Evolutionary conservation across 2,329 filamentous ascomycete species (phyloP), one percentile per base, ranked within the genome.

Genomic region (Microdochium trichocladiopsis): DNA sequence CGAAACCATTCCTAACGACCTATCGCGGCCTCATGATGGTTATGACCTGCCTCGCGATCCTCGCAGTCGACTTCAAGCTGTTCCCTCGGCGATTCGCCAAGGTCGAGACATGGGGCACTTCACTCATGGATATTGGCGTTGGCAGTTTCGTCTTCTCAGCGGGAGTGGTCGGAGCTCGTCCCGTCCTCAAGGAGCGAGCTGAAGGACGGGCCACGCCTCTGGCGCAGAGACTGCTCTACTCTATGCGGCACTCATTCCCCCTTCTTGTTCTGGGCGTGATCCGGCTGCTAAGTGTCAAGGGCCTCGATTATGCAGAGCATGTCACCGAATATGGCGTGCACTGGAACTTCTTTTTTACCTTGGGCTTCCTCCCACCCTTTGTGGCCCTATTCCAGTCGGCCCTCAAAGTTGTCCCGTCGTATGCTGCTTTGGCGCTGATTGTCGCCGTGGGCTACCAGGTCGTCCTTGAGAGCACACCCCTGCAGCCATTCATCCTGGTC

Each of bases 271-370:
- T 99, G 4, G 94, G 94, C 14, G 66, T 94, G 23, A 75, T 95
- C 52, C 84, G 94, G 23, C 78, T 97, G 23, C 83, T 90, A 58
- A 95, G 86, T 60, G 92, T 97, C 64, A 99, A 99, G 71, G 89
- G 90, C 6, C 75, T 96, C 25, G 91, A 97, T 66, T 99, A 99
- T 66, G 92, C 92, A 2, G 94, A 99, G 68, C 94, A 99, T 72
- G 90, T 96, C 53, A 91, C 90, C 14, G 94, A 99, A 66, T 99
- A 99, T 65, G 94, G 94, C 45, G 90, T 99, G 10, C 94, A 99
- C 69, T 99, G 94, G 94, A 99, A 99, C 69, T 99, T 99, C 70
- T 99, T 99, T 78, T 97, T 97, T 71, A 99, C 94, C 0, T 77
- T 99, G 10, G 92, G 85, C 5, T 80, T 96, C 48, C 73, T 99